Percentiles rank a stretch among this genome's conserved stretches.
phyloP scores from a whole-genome alignment of 2,329 filamentous ascomycete genomes.

The Aureobasidium namibiae region DNA sequence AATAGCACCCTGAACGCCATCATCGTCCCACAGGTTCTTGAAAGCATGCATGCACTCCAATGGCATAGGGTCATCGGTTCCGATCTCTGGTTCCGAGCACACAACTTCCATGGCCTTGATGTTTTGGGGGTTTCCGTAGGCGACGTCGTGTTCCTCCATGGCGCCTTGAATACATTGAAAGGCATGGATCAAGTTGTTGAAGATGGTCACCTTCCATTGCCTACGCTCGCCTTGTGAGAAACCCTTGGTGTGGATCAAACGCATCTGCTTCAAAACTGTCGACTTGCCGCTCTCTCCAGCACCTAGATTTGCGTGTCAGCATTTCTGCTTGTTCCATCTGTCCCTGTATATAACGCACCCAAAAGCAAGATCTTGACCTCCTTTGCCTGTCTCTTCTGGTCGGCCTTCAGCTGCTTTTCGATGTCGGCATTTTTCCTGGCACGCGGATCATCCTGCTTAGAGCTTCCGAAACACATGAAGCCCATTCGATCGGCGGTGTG shows the following conservation, averaged over 20 bases:
- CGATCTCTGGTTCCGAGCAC: constrained; percentile 72
- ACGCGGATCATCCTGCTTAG: constrained; percentile 39
- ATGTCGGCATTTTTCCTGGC: constrained; percentile 58
- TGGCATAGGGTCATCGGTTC: constrained; percentile 72
- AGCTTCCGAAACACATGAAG: constrained; percentile 45
- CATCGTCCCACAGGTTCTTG: constrained; percentile 74
- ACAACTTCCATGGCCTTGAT: constrained; percentile 72
- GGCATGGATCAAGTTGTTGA: constrained; percentile 87
- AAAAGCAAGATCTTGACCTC: constrained; percentile 92
- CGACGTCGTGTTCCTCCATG: constrained; percentile 76
- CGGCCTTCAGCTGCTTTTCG: constrained; percentile 73
- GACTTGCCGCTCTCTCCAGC: constrained; percentile 95
- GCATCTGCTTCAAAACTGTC: constrained; percentile 98
- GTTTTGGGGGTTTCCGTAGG: constrained; percentile 71
- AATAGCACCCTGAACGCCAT: constrained; percentile 78
- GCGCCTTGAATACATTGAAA: constrained; percentile 86
- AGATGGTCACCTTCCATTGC: constrained; percentile 91
- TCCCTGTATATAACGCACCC: constrained; percentile 47
- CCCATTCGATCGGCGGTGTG: constrained; percentile 8
- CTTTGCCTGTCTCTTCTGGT: constrained; percentile 77
- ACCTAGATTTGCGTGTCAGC: constrained; percentile 47
- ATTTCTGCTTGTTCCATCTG: background rate
- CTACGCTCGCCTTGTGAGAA: constrained; percentile 85
- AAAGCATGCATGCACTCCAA: constrained; percentile 71
- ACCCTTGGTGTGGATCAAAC: constrained; percentile 88